Evolutionary conservation across 140 eudicot species (phyloP).

Genomic region (Cichorium intybus): DNA sequence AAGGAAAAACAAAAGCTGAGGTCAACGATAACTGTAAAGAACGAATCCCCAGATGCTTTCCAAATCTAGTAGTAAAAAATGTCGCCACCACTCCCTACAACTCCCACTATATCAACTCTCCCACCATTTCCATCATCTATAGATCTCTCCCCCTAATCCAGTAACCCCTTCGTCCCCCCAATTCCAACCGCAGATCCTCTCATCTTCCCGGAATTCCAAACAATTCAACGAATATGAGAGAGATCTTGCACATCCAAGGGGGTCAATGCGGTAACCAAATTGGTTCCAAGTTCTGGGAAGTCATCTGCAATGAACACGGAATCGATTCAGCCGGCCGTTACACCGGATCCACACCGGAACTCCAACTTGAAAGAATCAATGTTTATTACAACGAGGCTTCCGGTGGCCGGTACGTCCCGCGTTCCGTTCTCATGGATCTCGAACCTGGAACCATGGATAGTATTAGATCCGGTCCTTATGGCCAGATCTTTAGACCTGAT

Average conservation of each 20-base stretch:
- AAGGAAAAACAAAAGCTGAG: too few species aligned
- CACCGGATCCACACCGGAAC: constrained; percentile 36
- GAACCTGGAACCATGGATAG: constrained; percentile 81
- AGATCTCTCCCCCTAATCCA: background rate
- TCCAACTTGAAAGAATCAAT: constrained; percentile 57
- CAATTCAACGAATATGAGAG: constrained; percentile 39
- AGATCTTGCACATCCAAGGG: constrained; percentile 66
- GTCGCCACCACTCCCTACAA: background rate
- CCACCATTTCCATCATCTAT: background rate
- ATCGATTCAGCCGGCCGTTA: constrained; percentile 47
- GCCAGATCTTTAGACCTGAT: constrained; percentile 66
- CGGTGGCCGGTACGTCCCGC: constrained; percentile 59
- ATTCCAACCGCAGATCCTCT: constrained; percentile 7
- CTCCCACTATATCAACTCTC: constrained; percentile 1
- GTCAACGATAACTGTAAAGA: too few species aligned
- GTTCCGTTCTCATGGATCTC: constrained; percentile 69
- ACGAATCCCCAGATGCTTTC: too few species aligned
- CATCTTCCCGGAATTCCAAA: constrained; percentile 4
- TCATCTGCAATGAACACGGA: constrained; percentile 64
- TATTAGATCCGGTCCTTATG: constrained; percentile 59
- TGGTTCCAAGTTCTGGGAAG: constrained; percentile 81
- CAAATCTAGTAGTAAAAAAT: too few species aligned
- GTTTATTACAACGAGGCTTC: constrained; percentile 66
- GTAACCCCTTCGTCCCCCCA: background rate
- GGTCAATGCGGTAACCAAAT: constrained; percentile 81